Percentiles rank a stretch among this genome's conserved stretches.
Evolutionary conservation across 108 stramenopile species (phyloP).

Genomic region (Nitzschia palea): DNA sequence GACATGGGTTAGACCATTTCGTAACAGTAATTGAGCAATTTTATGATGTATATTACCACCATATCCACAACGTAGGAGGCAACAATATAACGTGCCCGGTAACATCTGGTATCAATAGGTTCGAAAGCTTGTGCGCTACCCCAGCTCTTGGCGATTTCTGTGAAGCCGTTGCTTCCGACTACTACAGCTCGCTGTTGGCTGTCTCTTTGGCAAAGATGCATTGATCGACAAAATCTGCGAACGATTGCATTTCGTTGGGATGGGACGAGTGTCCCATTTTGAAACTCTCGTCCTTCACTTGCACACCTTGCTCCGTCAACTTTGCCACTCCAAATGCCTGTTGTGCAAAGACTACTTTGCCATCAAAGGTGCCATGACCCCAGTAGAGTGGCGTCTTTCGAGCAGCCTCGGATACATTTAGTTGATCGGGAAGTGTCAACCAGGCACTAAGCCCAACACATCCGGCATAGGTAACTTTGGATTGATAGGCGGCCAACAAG

Average conservation of each 20-base stretch:
- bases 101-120: too few relatives aligned
- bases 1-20: too few relatives aligned
- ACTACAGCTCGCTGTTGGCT: conserved; percentile 5
- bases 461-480: conserved; percentile 52
- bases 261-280: conserved; percentile 75
- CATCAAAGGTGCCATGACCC: conserved; percentile 81
- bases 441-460: conserved; percentile 74
- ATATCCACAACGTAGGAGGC: too few relatives aligned
- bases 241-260: conserved; percentile 63
- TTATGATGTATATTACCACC: too few relatives aligned
- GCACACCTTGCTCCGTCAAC: conserved; percentile 39
- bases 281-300: conserved; percentile 43
- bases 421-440: conserved; percentile 69
- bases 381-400: conserved; percentile 72
- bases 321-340: conserved; percentile 71
- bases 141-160: too few relatives aligned
- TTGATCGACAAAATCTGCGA: conserved; percentile 74
- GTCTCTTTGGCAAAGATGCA: conserved; percentile 36
- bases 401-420: conserved; percentile 49
- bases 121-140: too few relatives aligned
- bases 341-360: conserved; percentile 84
- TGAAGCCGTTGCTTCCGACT: too few relatives aligned
- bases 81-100: too few relatives aligned
- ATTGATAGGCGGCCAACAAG: conserved; percentile 64
- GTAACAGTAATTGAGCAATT: too few relatives aligned